Evolutionary conservation across 202 grass and related monocot species (phyloP), one percentile per base, ranked within the genome.

Genomic region (Zizania palustris): DNA sequence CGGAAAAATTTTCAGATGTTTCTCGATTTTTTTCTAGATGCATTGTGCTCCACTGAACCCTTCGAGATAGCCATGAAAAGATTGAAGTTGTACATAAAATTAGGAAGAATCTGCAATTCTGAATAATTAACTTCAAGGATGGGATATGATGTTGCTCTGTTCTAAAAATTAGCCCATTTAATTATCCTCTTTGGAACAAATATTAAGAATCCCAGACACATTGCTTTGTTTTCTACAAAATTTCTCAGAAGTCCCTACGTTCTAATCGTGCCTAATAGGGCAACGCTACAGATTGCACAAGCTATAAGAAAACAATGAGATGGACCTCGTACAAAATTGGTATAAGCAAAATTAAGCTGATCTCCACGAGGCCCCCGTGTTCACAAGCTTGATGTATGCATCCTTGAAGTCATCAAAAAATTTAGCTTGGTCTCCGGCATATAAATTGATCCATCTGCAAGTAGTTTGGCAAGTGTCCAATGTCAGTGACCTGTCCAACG

Each of bases 361-460:
- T 87, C 63, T 70, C 95, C 91, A 97, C 11, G 73, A 82, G 65
- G 80, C 89, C 45, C 95, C 91, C 13, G 70, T 93, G 43, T 94
- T 83, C 48, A 92, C 91, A 53, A 97, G 92, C 71, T 97, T 94
- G 79, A 90, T 84, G 67, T 97, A 97, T 11, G 91, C 22, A 58
- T 84, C 83, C 58, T 63, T 84, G 65, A 92, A 97, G 68, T 97
- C 85, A 11, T 84, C 43, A 45, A 90, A 97, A 84, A 97, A 97
- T 62, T 61, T 92, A 43, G 16, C 65, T 76, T 97, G 91, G 67
- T 97, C 91, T 41, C 57, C 55, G 33, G 95, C 95, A 45, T 97
- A 97, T 5, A 89, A 53, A 7, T 76, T 87, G 19, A 94, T 85
- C 95, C 91, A 97, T 82, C 91, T 97, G 82, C 87, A 85, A 53